Conservation (phyloP, 345 rosid species). For the Populus pruinosa region DNA sequence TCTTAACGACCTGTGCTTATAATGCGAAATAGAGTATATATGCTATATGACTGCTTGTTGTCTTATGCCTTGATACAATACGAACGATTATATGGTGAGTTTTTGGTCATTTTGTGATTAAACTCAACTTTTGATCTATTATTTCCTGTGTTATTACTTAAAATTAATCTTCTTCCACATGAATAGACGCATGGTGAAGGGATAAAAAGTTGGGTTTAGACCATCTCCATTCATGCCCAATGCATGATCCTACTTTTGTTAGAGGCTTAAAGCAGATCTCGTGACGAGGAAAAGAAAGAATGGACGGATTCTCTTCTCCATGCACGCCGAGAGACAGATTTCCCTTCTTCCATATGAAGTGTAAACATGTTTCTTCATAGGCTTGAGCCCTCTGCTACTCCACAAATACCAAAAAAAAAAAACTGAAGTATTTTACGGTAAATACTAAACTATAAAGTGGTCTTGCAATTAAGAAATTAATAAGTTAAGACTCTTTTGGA, state of each 20-base stretch:
- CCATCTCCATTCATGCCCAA: neutral
- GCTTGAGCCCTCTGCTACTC: no score
- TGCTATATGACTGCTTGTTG: neutral
- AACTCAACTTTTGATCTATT: neutral
- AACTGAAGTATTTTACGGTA: no score
- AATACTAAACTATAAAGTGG: no score
- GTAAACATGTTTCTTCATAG: no score
- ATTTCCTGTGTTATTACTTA: neutral
- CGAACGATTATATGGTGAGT: neutral
- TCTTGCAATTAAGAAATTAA: no score
- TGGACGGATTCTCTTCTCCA: neutral
- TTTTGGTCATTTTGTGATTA: neutral
- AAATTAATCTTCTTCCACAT: neutral
- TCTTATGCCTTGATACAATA: neutral
- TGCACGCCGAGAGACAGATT: no score
- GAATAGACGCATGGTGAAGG: neutral
- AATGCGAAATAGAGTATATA: neutral
- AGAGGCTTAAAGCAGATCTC: neutral
- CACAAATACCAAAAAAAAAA: no score
- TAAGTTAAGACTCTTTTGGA: no score
- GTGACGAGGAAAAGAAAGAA: neutral
- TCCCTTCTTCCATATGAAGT: no score
- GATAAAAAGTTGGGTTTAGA: neutral
- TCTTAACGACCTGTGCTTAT: neutral
- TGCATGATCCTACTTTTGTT: neutral